phyloP scores from a whole-genome alignment of 192 early-diverging fungal genomes.

The Rhizoclosmatium globosum region DNA sequence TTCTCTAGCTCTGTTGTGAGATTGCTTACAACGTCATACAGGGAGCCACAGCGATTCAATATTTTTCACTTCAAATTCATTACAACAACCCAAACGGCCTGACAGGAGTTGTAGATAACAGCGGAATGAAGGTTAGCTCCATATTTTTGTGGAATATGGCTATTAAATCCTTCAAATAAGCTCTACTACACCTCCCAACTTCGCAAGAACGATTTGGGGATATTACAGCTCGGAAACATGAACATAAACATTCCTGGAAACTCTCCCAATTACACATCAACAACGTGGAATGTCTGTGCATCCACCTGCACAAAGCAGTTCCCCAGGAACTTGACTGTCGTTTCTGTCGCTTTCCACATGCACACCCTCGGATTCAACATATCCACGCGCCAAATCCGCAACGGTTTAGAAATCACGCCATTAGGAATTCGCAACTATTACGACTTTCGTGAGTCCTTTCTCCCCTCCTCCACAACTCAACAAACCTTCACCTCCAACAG shows the following conservation, averaged over 20 bases:
- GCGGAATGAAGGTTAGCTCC: constrained; percentile 23
- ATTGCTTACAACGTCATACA: too few relatives aligned
- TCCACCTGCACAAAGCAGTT: constrained; percentile 40
- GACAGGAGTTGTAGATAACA: neutral
- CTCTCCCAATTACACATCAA: neutral
- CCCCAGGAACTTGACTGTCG: constrained; percentile 20
- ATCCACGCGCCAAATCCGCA: constrained; percentile 33
- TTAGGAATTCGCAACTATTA: constrained; percentile 38
- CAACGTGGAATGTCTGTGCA: constrained; percentile 21
- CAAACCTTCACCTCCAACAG: neutral
- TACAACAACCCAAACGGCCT: constrained; percentile 18
- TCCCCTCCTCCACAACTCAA: constrained; percentile 3
- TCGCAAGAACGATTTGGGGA: constrained; percentile 24
- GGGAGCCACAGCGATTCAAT: constrained; percentile 21
- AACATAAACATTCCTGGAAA: constrained; percentile 32
- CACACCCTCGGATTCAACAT: constrained; percentile 37
- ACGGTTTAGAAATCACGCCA: constrained; percentile 32
- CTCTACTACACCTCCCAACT: constrained; percentile 27
- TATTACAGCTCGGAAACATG: constrained; percentile 20
- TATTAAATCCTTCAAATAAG: too few relatives aligned
- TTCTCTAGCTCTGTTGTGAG: too few relatives aligned
- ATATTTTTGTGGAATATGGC: constrained; percentile 15
- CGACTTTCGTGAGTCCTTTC: constrained; percentile 36
- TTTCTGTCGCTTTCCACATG: constrained; percentile 35
- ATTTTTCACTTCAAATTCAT: constrained; percentile 33